These are phyloP conservation scores for Geotrichum australiense DNA, from an alignment of 1,139 yeast species.

Conservation along the genomic window DNA sequence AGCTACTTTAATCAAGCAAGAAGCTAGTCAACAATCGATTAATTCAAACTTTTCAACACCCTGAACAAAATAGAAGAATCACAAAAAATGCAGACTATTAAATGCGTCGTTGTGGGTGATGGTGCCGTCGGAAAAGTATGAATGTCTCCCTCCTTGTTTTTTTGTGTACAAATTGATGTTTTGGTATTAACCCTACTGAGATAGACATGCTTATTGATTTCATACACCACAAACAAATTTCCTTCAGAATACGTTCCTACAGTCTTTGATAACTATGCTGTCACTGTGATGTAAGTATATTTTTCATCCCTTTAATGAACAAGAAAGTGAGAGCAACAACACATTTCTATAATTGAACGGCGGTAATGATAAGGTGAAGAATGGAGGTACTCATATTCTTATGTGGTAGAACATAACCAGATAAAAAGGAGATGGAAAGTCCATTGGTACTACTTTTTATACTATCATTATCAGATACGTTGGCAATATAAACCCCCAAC, in stretches of 20 bases:
- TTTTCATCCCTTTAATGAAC: conserved; percentile 5
- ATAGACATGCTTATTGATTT: conserved; percentile 80
- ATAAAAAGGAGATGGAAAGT: too few species aligned
- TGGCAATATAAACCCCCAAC: too few species aligned
- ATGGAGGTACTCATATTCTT: too few species aligned
- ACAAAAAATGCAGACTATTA: conserved; percentile 66
- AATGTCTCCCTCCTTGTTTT: conserved; percentile 11
- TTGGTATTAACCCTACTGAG: conserved; percentile 2
- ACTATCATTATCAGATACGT: too few species aligned
- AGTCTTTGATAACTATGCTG: conserved; percentile 94
- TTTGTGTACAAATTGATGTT: neutral
- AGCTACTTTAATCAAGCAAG: too few species aligned
- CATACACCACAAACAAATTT: conserved; percentile 86
- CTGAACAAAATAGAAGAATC: neutral
- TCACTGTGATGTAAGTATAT: conserved; percentile 62
- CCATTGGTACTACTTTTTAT: too few species aligned
- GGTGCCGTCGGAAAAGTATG: conserved; percentile 87
- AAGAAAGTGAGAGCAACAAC: too few species aligned
- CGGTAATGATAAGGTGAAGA: too few species aligned
- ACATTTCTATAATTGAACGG: too few species aligned
- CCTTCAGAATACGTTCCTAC: conserved; percentile 96
- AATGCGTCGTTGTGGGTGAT: conserved; percentile 96
- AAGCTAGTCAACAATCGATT: too few species aligned
- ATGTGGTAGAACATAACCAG: too few species aligned
- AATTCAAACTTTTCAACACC: too few species aligned